These are phyloP conservation scores for Kwoniella mangroviensis DNA, from an alignment of 768 basidiomycete genomes.

Conservation along the genomic window DNA sequence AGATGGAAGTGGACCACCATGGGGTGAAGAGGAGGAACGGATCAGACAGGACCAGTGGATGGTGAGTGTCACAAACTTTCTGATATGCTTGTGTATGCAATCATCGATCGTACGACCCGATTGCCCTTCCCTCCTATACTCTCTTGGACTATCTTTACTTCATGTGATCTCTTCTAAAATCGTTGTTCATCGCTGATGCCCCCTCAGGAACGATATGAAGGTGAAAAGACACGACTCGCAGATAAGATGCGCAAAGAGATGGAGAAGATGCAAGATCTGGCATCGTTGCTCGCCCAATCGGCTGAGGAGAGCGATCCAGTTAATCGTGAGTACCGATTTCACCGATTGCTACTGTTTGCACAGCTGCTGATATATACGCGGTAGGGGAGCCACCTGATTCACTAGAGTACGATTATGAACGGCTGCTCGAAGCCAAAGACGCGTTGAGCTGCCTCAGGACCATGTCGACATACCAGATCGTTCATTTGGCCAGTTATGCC, in stretches of 20 bases:
- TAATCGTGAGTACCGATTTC: slow-evolving; percentile 34
- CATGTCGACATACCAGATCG: slow-evolving; percentile 55
- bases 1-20: slow-evolving; percentile 66
- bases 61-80: slow-evolving; percentile 59
- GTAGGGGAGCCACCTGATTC: slow-evolving; percentile 55
- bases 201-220: slow-evolving; percentile 65
- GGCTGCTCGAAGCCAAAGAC: slow-evolving; percentile 67
- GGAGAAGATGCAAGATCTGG: slow-evolving; percentile 64
- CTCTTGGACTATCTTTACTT: neutral
- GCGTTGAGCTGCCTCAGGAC: slow-evolving; percentile 61
- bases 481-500: slow-evolving; percentile 43
- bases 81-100: no score
- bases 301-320: slow-evolving; percentile 59
- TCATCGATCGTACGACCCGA: no score
- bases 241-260: slow-evolving; percentile 67
- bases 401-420: slow-evolving; percentile 65
- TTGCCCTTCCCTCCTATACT: neutral
- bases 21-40: slow-evolving; percentile 73
- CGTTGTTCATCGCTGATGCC: slow-evolving; percentile 17
- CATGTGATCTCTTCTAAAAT: neutral
- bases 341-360: neutral
- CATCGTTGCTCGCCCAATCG: slow-evolving; percentile 65
- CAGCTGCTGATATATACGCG: neutral
- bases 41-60: slow-evolving; percentile 70
- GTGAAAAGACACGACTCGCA: slow-evolving; percentile 66